Conservation (phyloP, 495 filamentous ascomycete species). For the Cercophora scortea region DNA sequence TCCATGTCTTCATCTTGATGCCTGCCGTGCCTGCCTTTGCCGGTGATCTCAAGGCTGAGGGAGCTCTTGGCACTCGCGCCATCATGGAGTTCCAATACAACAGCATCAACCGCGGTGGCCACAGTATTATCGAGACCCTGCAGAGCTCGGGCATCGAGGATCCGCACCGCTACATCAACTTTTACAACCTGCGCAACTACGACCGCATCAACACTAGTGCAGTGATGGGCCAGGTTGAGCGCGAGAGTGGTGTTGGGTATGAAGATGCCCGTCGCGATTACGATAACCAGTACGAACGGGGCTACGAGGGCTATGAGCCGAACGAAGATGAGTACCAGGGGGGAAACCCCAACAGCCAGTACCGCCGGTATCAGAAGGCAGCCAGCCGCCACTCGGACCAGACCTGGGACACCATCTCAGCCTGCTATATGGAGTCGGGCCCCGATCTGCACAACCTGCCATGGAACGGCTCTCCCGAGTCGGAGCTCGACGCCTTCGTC, state of each 20-base stretch:
- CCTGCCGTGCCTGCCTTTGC: conserved; percentile 87
- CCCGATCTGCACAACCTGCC: conserved; percentile 68
- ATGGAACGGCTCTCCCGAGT: conserved; percentile 65
- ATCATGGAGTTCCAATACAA: conserved; percentile 89
- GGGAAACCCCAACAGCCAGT: conserved; percentile 32
- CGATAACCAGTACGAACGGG: conserved; percentile 43
- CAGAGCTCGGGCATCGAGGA: conserved; percentile 61
- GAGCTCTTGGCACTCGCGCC: conserved; percentile 74
- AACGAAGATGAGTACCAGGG: conserved; percentile 10
- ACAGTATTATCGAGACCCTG: conserved; percentile 78
- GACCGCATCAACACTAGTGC: conserved; percentile 76
- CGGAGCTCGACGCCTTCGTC: conserved; percentile 83
- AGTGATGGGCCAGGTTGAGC: conserved; percentile 56
- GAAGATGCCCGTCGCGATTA: conserved; percentile 59
- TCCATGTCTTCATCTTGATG: conserved; percentile 79
- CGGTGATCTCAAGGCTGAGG: conserved; percentile 74
- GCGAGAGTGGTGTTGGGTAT: conserved; percentile 64
- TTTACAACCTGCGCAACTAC: conserved; percentile 92
- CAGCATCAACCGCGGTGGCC: conserved; percentile 77
- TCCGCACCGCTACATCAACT: conserved; percentile 73
- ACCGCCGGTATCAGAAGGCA: conserved; percentile 59
- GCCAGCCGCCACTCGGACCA: conserved; percentile 44
- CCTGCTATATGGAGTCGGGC: conserved; percentile 80
- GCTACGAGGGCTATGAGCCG: conserved; percentile 19
- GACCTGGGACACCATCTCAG: conserved; percentile 68